These are phyloP conservation scores for Wickerhamiella spandovensis DNA, from an alignment of 805 yeast species.

Conservation along the genomic window DNA sequence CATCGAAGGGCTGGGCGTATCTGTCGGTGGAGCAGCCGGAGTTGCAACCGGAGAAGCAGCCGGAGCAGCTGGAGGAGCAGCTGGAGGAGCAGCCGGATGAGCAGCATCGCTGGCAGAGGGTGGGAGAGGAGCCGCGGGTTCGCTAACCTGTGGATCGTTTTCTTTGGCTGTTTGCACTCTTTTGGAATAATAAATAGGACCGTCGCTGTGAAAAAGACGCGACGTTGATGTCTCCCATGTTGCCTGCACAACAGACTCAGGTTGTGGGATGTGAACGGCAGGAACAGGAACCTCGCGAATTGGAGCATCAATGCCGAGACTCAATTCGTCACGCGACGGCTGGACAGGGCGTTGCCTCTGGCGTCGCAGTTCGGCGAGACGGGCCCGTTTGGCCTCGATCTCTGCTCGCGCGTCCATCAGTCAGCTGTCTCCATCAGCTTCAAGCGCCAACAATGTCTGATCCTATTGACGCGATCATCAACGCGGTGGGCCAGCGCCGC, in stretches of 20 bases:
- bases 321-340: not conserved
- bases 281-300: too few relatives aligned
- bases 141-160: not conserved
- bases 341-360: constrained; percentile 25
- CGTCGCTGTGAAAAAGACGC: not conserved
- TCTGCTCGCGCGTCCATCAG: constrained; percentile 25
- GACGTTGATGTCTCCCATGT: not conserved
- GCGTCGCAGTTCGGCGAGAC: constrained; percentile 36
- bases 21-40: too few relatives aligned
- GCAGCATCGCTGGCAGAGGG: too few relatives aligned
- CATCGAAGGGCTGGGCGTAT: too few relatives aligned
- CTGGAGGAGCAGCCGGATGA: too few relatives aligned
- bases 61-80: too few relatives aligned
- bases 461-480: constrained; percentile 15
- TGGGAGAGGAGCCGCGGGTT: too few relatives aligned
- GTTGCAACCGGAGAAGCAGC: too few relatives aligned
- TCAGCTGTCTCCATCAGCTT: not conserved
- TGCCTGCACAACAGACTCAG: not conserved
- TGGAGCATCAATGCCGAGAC: not conserved
- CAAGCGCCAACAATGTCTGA: not conserved
- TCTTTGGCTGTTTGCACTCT: constrained; percentile 1
- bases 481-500: constrained; percentile 6
- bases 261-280: not conserved
- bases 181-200: constrained; percentile 3
- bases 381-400: constrained; percentile 40